A percentile compares a stretch with the other conserved stretches of the same genome.
Evolutionary conservation across 2,329 filamentous ascomycete species (phyloP).

Genomic region (Cladosporium sp.): DNA sequence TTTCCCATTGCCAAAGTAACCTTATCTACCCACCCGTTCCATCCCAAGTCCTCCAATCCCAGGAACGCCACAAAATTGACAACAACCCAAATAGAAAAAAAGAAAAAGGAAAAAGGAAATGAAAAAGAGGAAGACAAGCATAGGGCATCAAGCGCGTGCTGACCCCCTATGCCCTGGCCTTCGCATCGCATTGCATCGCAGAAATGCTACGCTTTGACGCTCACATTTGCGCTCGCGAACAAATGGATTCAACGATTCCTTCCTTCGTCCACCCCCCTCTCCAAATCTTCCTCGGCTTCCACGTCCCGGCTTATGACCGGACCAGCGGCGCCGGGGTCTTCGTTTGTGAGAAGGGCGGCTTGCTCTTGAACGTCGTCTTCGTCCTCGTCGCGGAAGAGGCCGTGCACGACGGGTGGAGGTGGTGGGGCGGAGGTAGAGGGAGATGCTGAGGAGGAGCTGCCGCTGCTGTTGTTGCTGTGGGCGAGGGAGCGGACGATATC

Average conservation of each 20-base stretch:
- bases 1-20: too few relatives aligned
- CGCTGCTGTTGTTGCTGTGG: slow-evolving; percentile 14
- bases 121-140: too few relatives aligned
- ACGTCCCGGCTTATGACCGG: slow-evolving; percentile 30
- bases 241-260: not conserved
- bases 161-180: too few relatives aligned
- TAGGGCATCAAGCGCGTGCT: too few relatives aligned
- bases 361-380: slow-evolving; percentile 32
- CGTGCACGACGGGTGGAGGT: slow-evolving; percentile 12
- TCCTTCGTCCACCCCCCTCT: slow-evolving; percentile 25
- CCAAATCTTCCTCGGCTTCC: slow-evolving; percentile 33
- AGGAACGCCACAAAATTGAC: too few relatives aligned
- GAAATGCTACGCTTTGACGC: not conserved
- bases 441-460: slow-evolving; percentile 13
- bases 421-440: slow-evolving; percentile 17
- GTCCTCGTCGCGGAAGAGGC: slow-evolving; percentile 20
- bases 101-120: too few relatives aligned
- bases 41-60: too few relatives aligned
- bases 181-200: too few relatives aligned
- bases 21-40: too few relatives aligned
- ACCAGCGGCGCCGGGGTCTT: slow-evolving; percentile 29
- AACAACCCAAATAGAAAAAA: too few relatives aligned
- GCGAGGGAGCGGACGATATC: slow-evolving; percentile 68
- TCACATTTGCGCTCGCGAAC: too few relatives aligned
- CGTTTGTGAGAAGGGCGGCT: slow-evolving; percentile 24